Conservation (phyloP, 192 early-diverging fungal species). For the Coemansia pectinata region DNA sequence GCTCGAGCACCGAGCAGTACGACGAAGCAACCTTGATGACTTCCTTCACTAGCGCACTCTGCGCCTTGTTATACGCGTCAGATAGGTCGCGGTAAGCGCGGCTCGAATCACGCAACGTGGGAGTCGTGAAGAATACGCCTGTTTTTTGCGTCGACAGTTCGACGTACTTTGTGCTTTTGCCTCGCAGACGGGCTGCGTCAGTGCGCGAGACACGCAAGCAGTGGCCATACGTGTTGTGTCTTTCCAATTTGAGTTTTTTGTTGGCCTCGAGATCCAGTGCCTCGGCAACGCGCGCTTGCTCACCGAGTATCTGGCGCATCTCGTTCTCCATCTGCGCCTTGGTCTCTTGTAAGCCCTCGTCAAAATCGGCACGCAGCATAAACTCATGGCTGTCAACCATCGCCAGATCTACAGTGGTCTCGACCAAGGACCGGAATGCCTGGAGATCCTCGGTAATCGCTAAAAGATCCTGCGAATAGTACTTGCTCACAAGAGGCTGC, state of each 20-base stretch:
- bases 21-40: constrained; percentile 84
- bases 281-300: constrained; percentile 60
- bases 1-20: constrained; percentile 82
- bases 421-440: constrained; percentile 79
- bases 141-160: constrained; percentile 88
- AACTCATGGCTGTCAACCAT: constrained; percentile 87
- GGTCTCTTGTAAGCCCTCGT: constrained; percentile 57
- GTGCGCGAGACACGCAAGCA: constrained; percentile 77
- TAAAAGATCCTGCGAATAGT: constrained; percentile 56
- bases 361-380: constrained; percentile 82
- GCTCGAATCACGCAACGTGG: constrained; percentile 65
- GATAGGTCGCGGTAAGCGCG: constrained; percentile 61
- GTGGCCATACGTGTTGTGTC: constrained; percentile 78
- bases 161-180: constrained; percentile 66
- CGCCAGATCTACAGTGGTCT: constrained; percentile 85
- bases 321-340: constrained; percentile 57
- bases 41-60: constrained; percentile 78
- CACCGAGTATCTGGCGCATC: constrained; percentile 58
- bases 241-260: constrained; percentile 91
- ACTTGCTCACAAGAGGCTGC: constrained; percentile 57
- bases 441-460: constrained; percentile 60
- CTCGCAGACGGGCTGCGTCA: constrained; percentile 69
- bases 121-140: constrained; percentile 86
- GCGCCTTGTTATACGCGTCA: constrained; percentile 66
- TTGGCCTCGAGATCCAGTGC: constrained; percentile 75